A percentile compares a stretch with the other conserved stretches of the same genome.
phyloP scores from a whole-genome alignment of 768 basidiomycete genomes.

The Calocera cornea region DNA sequence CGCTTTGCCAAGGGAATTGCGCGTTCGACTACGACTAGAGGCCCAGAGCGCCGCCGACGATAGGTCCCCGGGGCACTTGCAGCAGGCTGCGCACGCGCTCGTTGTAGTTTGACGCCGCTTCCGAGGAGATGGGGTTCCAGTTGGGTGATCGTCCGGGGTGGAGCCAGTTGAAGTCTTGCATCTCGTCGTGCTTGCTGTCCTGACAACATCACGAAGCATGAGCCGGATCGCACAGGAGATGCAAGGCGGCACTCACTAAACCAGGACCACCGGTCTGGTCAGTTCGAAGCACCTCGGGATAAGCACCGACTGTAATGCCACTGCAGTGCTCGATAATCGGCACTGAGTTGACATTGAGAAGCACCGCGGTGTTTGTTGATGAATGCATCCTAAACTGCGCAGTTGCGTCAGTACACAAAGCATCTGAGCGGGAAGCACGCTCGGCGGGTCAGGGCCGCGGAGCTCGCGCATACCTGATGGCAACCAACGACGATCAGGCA shows the following conservation, averaged over 20 bases:
- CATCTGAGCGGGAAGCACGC: background rate
- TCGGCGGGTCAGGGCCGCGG: slow-evolving; percentile 3
- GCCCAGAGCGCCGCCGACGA: background rate
- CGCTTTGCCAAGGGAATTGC: background rate
- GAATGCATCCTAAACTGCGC: slow-evolving; percentile 77
- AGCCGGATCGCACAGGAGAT: slow-evolving; percentile 8
- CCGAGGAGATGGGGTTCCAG: slow-evolving; percentile 33
- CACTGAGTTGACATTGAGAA: slow-evolving; percentile 51
- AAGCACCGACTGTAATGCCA: slow-evolving; percentile 46
- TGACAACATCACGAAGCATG: slow-evolving; percentile 10
- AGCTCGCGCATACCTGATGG: slow-evolving; percentile 49
- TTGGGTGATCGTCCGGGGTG: slow-evolving; percentile 62
- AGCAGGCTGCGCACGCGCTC: background rate
- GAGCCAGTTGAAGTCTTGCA: slow-evolving; percentile 82
- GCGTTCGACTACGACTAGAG: background rate
- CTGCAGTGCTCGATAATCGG: slow-evolving; percentile 72
- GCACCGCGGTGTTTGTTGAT: slow-evolving; percentile 49
- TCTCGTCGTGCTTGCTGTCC: slow-evolving; percentile 32
- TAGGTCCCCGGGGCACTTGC: background rate
- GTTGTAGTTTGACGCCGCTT: background rate
- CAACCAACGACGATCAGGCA: slow-evolving; percentile 60
- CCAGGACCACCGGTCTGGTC: background rate
- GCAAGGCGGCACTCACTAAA: slow-evolving; percentile 5
- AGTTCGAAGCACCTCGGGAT: slow-evolving; percentile 30
- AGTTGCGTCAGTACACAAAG: background rate